phyloP scores from a whole-genome alignment of 768 basidiomycete species.

The Pleurotus platypus region DNA sequence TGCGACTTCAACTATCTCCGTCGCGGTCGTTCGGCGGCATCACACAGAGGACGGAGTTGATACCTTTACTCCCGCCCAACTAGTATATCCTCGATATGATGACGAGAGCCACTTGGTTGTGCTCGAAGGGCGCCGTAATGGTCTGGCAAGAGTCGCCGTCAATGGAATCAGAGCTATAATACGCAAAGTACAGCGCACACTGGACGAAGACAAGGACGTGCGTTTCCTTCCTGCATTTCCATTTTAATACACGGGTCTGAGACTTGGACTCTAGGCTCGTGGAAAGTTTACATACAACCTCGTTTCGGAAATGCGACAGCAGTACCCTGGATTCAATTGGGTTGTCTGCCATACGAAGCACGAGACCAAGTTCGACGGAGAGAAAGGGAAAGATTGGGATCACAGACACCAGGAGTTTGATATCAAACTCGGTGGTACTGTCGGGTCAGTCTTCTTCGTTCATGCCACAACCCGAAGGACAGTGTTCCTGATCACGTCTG shows the following conservation, averaged over 20 bases:
- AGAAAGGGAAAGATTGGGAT: conserved; percentile 5
- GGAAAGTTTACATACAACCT: background rate
- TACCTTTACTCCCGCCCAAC: background rate
- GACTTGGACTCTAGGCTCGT: background rate
- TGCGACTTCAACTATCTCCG: background rate
- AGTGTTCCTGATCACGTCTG: background rate
- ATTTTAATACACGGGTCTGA: background rate
- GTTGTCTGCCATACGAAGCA: conserved; percentile 8
- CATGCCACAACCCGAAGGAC: too few species aligned
- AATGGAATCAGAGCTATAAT: background rate
- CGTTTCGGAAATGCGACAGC: background rate
- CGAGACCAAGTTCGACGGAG: background rate
- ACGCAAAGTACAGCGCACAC: background rate
- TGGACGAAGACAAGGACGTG: background rate
- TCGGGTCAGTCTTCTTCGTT: conserved; percentile 4
- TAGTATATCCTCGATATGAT: background rate
- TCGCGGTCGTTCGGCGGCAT: background rate
- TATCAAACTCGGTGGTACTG: conserved; percentile 5
- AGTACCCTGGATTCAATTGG: conserved; percentile 7
- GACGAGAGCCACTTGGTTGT: background rate
- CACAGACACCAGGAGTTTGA: conserved; percentile 12
- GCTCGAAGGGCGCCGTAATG: background rate
- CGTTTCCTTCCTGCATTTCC: background rate
- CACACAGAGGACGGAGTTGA: background rate
- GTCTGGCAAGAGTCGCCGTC: background rate